Evolutionary conservation across 306 rosid species (phyloP).

Genomic region (Castanea mollissima): DNA sequence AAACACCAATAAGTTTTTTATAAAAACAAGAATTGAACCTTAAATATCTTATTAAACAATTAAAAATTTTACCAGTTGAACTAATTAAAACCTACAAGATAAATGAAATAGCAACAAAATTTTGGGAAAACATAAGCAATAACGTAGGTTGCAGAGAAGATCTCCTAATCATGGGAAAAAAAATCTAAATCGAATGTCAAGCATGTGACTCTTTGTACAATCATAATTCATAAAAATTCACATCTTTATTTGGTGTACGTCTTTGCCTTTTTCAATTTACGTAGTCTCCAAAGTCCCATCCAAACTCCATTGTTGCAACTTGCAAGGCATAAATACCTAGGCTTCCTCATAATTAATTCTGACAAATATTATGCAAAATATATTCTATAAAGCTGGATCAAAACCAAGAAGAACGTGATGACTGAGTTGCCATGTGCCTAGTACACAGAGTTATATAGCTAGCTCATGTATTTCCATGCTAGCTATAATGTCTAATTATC

Average conservation of each 20-base stretch:
- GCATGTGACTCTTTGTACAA: background rate
- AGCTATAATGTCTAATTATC: background rate
- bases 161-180: background rate
- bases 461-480: conserved; percentile 23
- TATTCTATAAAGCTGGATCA: conserved; percentile 1
- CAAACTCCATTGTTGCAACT: background rate
- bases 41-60: too few species aligned
- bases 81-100: fast-evolving
- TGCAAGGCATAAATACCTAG: background rate
- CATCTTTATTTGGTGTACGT: background rate
- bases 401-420: conserved; percentile 26
- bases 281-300: too few species aligned
- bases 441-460: background rate
- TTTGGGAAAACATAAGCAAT: background rate
- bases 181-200: background rate
- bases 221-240: background rate
- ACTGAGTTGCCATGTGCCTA: conserved; percentile 35
- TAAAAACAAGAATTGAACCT: fast-evolving
- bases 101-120: too few species aligned
- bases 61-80: fast-evolving
- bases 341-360: background rate
- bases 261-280: background rate
- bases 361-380: background rate
- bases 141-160: background rate
- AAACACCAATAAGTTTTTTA: too few species aligned